phyloP scores from a whole-genome alignment of 2,329 filamentous ascomycete genomes.

The Hypoxylon sp. region DNA sequence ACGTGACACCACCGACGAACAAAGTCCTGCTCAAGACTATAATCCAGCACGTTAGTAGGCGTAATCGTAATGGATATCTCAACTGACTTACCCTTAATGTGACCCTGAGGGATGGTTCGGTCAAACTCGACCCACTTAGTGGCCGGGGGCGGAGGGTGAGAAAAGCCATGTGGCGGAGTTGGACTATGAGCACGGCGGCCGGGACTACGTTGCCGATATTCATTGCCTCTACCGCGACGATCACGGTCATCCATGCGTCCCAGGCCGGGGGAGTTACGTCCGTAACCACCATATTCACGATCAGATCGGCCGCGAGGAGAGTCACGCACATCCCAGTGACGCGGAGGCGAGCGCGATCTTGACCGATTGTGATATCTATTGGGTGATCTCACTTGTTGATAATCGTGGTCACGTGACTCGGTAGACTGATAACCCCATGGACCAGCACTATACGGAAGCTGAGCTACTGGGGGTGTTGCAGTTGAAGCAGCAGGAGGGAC shows the following conservation, averaged over 20 bases:
- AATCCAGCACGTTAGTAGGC: slow-evolving; percentile 26
- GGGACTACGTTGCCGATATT: slow-evolving; percentile 91
- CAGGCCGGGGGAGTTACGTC: slow-evolving; percentile 75
- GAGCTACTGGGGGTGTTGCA: slow-evolving; percentile 58
- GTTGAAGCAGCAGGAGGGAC: slow-evolving; percentile 53
- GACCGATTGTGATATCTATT: slow-evolving; percentile 74
- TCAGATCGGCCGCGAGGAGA: slow-evolving; percentile 69
- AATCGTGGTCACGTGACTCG: slow-evolving; percentile 70
- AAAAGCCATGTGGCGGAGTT: slow-evolving; percentile 62
- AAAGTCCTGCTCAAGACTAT: slow-evolving; percentile 90
- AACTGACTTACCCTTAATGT: slow-evolving; percentile 76
- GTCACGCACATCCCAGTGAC: slow-evolving; percentile 76
- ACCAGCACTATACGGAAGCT: slow-evolving; percentile 59
- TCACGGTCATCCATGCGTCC: slow-evolving; percentile 71
- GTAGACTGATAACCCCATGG: slow-evolving; percentile 57
- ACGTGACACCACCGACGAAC: slow-evolving; percentile 96
- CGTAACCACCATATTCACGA: slow-evolving; percentile 78
- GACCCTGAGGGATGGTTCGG: slow-evolving; percentile 76
- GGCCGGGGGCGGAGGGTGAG: slow-evolving; percentile 49
- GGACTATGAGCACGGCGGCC: slow-evolving; percentile 77
- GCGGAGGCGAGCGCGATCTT: slow-evolving; percentile 84
- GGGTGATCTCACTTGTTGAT: slow-evolving; percentile 75
- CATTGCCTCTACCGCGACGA: slow-evolving; percentile 69
- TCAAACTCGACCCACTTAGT: slow-evolving; percentile 87
- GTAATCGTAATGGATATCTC: slow-evolving; percentile 2